Base-by-base conservation (phyloP, 371 early-diverging fungal genomes). In the Gilbertella persicaria region DNA sequence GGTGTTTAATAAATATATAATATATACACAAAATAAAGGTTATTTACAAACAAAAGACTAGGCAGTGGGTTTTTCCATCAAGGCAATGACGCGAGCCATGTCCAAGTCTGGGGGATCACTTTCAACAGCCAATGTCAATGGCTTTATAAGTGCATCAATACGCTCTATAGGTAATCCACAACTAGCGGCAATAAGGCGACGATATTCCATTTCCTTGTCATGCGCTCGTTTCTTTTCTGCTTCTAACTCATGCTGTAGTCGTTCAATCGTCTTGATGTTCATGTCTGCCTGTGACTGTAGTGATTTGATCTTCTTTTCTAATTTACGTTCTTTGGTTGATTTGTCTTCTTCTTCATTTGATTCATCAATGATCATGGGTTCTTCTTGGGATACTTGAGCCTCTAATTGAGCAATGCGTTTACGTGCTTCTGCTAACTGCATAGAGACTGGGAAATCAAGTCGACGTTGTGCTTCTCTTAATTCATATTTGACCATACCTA, bases 151-250 rank as follows among this genome's bases (percentile, higher is more conserved):
- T 26, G 67, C 74, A 43, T 86, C 88, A 0, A 92, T 84, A 42
- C 83, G 70, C 12, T 87, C 85, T 23, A 85, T 49, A 0, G 83
- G 77, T 9, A 89, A 70, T 40, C 77, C 73, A 53, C 88, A 89
- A 51, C 89, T 86, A 5, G 83, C 75, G 5, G 89, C 82, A 61
- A 92, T 87, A 45, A 92, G 72, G 21, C 77, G 67, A 64, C 82
- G 80, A 67, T 85, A 89, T 30, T 79, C 76, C 36, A 78, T 44
- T 41, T 88, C 89, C 19, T 62, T 66, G 9, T 52, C 62, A 16
- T 29, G 17, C 13, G 35, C 14, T 10, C 13, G 33, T 33, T 33
- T 33, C 42, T 57, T 69, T 19, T 67, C 43, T 25, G 57, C 50
- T 12, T 58, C 65, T 28, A 80, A 40, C 44, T 84, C 79, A 17